These are phyloP conservation scores for Aureobasidium subglaciale DNA, from an alignment of 2,329 filamentous ascomycete genomes.

Conservation along the genomic window DNA sequence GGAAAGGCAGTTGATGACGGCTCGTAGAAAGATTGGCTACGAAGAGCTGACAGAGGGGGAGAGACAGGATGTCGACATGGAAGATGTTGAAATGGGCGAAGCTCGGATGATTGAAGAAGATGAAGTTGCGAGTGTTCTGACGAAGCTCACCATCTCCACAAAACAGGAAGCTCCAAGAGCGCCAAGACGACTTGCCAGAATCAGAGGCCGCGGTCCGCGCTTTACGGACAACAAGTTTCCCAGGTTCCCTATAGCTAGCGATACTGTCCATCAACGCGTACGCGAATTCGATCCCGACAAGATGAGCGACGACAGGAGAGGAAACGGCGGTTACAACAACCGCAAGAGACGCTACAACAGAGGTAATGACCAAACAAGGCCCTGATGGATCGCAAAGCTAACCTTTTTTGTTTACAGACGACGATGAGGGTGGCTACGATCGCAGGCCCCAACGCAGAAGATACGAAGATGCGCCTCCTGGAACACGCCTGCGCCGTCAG, in stretches of 20 bases:
- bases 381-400: background rate
- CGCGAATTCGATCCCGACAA: background rate
- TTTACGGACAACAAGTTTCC: no score
- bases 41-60: background rate
- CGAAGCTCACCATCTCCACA: background rate
- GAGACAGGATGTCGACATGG: background rate
- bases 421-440: constrained; percentile 69
- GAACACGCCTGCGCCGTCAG: constrained; percentile 67
- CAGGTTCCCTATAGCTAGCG: background rate
- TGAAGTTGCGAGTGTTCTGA: no score
- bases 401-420: constrained; percentile 44
- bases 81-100: constrained; percentile 3
- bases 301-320: constrained; percentile 27
- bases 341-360: constrained; percentile 67
- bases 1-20: background rate
- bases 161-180: background rate
- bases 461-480: constrained; percentile 58
- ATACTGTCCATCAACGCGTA: background rate
- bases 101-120: background rate
- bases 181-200: no score
- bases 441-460: constrained; percentile 66
- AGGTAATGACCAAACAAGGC: constrained; percentile 48
- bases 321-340: constrained; percentile 47
- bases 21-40: background rate
- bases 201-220: no score